phyloP scores from a whole-genome alignment of 768 basidiomycete species.

The Rhizopogon roseolus region DNA sequence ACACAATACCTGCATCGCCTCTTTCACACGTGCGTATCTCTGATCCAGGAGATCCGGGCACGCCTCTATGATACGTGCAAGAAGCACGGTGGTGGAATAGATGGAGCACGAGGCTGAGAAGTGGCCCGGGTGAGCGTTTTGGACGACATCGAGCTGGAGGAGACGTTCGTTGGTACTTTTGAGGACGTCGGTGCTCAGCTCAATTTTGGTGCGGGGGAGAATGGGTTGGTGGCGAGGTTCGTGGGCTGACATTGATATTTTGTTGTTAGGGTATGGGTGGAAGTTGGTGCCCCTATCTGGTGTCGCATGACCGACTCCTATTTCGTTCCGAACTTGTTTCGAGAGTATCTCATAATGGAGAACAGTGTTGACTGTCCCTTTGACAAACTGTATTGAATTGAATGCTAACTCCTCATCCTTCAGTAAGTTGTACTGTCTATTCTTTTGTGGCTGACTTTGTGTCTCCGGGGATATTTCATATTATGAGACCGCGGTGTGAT shows the following conservation, averaged over 20 bases:
- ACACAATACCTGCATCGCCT: neutral
- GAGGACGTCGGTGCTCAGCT: neutral
- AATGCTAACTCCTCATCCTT: too few species aligned
- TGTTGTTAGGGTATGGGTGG: neutral
- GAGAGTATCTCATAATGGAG: too few species aligned
- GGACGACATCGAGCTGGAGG: neutral
- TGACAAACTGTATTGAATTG: too few species aligned
- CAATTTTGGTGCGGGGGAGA: neutral
- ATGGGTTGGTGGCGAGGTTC: neutral
- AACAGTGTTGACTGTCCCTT: too few species aligned
- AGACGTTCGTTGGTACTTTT: neutral
- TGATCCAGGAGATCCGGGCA: neutral
- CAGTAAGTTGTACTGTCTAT: too few species aligned
- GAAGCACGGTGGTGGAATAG: neutral
- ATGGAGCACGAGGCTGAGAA: neutral
- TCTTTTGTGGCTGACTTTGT: too few species aligned
- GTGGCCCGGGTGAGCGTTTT: neutral
- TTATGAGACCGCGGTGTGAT: too few species aligned
- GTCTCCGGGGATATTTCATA: too few species aligned
- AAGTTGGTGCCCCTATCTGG: neutral
- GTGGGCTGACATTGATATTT: neutral
- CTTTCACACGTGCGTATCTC: neutral
- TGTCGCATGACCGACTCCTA: neutral
- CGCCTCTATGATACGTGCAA: neutral
- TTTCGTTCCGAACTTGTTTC: too few species aligned